These are phyloP conservation scores for Pythium oligandrum DNA, from an alignment of 352 stramenopile genomes.

Conservation along the genomic window DNA sequence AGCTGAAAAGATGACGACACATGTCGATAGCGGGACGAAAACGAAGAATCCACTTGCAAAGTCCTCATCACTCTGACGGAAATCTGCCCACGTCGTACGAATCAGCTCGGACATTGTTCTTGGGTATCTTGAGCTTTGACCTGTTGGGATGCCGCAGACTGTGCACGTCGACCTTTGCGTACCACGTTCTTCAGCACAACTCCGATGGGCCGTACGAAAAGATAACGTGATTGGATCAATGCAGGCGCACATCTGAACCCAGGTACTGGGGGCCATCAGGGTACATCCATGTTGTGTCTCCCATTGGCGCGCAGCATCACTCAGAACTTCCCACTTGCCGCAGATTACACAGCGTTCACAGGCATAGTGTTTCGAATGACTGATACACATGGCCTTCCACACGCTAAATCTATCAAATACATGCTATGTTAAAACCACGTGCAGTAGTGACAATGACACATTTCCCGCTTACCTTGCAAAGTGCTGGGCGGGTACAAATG, in stretches of 20 bases:
- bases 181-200: slow-evolving; percentile 7
- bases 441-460: background rate
- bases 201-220: slow-evolving; percentile 23
- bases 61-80: slow-evolving; percentile 19
- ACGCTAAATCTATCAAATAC: slow-evolving; percentile 7
- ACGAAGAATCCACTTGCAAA: slow-evolving; percentile 42
- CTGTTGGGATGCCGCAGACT: too few relatives aligned
- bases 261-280: slow-evolving; percentile 28
- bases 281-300: slow-evolving; percentile 27
- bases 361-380: slow-evolving; percentile 13
- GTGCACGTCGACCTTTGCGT: too few relatives aligned
- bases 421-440: background rate
- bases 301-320: slow-evolving; percentile 15
- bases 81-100: slow-evolving; percentile 27
- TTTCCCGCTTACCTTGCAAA: background rate
- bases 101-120: slow-evolving; percentile 24
- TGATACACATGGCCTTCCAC: slow-evolving; percentile 30
- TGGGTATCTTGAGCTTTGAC: slow-evolving; percentile 16
- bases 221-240: slow-evolving; percentile 22
- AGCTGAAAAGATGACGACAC: slow-evolving; percentile 25
- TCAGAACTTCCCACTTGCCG: slow-evolving; percentile 25
- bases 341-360: slow-evolving; percentile 41
- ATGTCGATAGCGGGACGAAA: slow-evolving; percentile 31
- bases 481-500: background rate
- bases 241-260: slow-evolving; percentile 39